These are phyloP conservation scores for Zanthoxylum bungeanum DNA, from an alignment of 345 rosid species.

Conservation along the genomic window DNA sequence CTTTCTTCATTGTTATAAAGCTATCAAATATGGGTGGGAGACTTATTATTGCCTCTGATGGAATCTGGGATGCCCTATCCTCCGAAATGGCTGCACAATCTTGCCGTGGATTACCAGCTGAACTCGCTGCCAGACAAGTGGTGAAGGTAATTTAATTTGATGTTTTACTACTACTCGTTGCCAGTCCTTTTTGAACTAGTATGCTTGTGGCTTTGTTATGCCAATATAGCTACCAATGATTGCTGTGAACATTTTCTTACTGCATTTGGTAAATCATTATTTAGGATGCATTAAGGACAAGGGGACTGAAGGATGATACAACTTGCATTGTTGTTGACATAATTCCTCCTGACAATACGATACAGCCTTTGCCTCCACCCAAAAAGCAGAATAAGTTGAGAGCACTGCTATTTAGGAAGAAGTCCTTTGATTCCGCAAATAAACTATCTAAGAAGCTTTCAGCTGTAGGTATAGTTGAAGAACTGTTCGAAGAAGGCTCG, in stretches of 20 bases:
- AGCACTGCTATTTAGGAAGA: slow-evolving; percentile 55
- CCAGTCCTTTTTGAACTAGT: slow-evolving; percentile 6
- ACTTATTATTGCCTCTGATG: slow-evolving; percentile 91
- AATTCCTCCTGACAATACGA: slow-evolving; percentile 66
- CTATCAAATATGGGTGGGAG: slow-evolving; percentile 82
- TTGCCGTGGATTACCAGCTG: slow-evolving; percentile 80
- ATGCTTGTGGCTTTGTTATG: not conserved
- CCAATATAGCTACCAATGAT: not conserved
- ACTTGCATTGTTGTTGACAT: slow-evolving; percentile 89
- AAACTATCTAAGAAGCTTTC: slow-evolving; percentile 66
- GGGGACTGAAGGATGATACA: slow-evolving; percentile 91
- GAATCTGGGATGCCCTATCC: slow-evolving; percentile 87
- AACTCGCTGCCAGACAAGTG: slow-evolving; percentile 86
- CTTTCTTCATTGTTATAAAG: slow-evolving; percentile 29
- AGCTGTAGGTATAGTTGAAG: slow-evolving; percentile 75
- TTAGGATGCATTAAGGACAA: slow-evolving; percentile 77
- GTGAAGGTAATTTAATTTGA: slow-evolving; percentile 59
- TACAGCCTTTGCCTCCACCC: slow-evolving; percentile 37
- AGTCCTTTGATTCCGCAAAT: slow-evolving; percentile 46
- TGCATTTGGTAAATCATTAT: slow-evolving; percentile 10
- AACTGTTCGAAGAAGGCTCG: slow-evolving; percentile 93
- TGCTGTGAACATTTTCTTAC: not conserved
- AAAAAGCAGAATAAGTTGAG: slow-evolving; percentile 60
- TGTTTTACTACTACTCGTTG: not conserved
- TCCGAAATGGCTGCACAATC: slow-evolving; percentile 71